Evolutionary conservation across 164 flowering plant species (phyloP), one percentile per base, ranked within the genome.

Genomic region (Piper longum): DNA sequence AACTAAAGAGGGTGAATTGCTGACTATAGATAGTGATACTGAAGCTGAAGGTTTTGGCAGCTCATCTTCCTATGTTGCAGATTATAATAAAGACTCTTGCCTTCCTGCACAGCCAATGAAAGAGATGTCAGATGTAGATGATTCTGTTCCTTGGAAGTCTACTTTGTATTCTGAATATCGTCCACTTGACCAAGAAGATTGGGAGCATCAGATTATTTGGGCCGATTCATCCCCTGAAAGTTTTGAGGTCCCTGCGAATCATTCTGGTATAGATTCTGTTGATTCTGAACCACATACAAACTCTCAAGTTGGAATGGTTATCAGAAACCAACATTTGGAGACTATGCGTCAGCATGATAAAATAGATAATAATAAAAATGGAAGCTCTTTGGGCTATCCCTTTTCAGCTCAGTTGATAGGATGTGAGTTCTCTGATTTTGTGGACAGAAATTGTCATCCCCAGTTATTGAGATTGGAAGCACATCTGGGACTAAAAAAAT

Each of bases 131-230:
- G 41, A 68, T 40, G 43, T 57, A 9, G 67, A 73, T 76, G 62
- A 72, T 54, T 69, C 78, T 70, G 64, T 66, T n/a, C 73, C 68
- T 65, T 59, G 77, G 80, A 71, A 69, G 54, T 65, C 79, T 54
- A 67, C 69, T 3, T 67, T 65, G 41, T 73, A 68, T 66, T 76
- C 83, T 54, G 62, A 74, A 51, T 75, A 82, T 67, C 80, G 82
- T 72, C 88, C 90, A 62, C 83, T 93, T 67, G 96, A 88, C 70
- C 97, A 85, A 75, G 81, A 80, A 71, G 79, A 87, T 62, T 93
- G 99, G 99, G 99, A 93, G 76, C 81, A 85, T 12, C 68, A 64
- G 61, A 93, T 93, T 64, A 71, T 90, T 45, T 93, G 97, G 97
- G 88, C 73, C 48, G 75, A 76, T 71, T 85, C 95, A 60, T 82